Evolutionary conservation across 108 stramenopile genomes (phyloP).

Genomic region (Fistulifera solaris): DNA sequence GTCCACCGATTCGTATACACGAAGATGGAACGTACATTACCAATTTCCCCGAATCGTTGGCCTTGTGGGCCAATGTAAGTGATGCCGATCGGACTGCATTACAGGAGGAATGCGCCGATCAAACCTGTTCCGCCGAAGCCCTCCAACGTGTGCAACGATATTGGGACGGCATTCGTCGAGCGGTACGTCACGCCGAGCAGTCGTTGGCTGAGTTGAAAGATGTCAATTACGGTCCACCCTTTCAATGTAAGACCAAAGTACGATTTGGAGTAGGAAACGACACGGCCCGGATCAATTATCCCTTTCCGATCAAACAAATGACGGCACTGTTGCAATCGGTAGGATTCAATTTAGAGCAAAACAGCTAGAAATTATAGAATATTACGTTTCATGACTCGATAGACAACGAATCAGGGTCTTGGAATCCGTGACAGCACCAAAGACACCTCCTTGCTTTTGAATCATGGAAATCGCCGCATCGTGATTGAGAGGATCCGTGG

Average conservation of each 20-base stretch:
- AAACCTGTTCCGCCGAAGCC: background rate
- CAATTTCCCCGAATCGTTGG: constrained; percentile 30
- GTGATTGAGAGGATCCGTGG: constrained; percentile 47
- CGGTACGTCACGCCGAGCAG: constrained; percentile 19
- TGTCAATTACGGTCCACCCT: constrained; percentile 9
- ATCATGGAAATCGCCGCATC: constrained; percentile 38
- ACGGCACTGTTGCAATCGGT: background rate
- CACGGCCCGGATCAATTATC: constrained; percentile 24
- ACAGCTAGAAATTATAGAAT: too few relatives aligned
- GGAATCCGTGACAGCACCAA: constrained; percentile 17
- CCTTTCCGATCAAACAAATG: constrained; percentile 3
- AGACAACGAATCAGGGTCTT: too few relatives aligned
- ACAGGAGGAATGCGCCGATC: constrained; percentile 2
- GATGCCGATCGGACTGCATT: constrained; percentile 7
- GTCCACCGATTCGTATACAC: constrained; percentile 20
- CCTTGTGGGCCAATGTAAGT: constrained; percentile 22
- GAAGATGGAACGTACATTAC: constrained; percentile 41
- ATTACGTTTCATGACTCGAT: background rate
- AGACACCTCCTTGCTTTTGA: constrained; percentile 51
- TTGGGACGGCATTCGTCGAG: constrained; percentile 16
- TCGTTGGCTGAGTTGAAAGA: constrained; percentile 1
- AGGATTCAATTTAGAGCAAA: background rate
- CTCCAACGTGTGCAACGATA: constrained; percentile 7
- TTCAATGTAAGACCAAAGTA: constrained; percentile 18
- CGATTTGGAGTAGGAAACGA: constrained; percentile 29